Conservation (phyloP, 2,329 filamentous ascomycete genomes). For the Claviceps humidiphila region DNA sequence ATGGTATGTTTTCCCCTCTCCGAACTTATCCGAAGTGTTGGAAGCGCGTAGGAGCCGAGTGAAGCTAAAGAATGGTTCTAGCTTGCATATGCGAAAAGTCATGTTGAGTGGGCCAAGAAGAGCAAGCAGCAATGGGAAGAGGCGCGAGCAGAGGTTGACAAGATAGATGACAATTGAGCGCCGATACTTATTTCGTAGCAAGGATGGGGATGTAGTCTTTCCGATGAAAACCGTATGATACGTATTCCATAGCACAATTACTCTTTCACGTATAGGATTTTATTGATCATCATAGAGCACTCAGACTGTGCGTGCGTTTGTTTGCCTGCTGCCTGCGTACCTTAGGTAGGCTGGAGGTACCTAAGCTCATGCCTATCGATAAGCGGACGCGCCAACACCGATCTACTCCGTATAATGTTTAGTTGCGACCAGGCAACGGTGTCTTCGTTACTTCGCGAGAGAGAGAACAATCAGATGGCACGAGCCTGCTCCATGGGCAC, state of each 20-base stretch:
- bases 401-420: neutral
- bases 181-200: too few relatives aligned
- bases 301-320: neutral
- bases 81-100: constrained; percentile 85
- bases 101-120: constrained; percentile 88
- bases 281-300: neutral
- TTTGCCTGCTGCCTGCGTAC: neutral
- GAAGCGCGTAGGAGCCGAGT: neutral
- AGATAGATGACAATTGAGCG: constrained; percentile 55
- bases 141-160: constrained; percentile 72
- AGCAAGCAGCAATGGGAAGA: constrained; percentile 87
- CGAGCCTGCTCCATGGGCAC: neutral
- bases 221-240: neutral
- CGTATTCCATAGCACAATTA: neutral
- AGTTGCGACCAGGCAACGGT: neutral
- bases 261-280: neutral
- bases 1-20: constrained; percentile 57
- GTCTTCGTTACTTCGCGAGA: neutral
- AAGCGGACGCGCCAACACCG: neutral
- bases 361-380: neutral
- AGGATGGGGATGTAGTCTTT: neutral
- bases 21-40: neutral
- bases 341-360: too few relatives aligned
- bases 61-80: constrained; percentile 26
- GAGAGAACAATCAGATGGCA: neutral